Conservation (phyloP, 164 flowering plant species). For the Liquidambar formosana region DNA sequence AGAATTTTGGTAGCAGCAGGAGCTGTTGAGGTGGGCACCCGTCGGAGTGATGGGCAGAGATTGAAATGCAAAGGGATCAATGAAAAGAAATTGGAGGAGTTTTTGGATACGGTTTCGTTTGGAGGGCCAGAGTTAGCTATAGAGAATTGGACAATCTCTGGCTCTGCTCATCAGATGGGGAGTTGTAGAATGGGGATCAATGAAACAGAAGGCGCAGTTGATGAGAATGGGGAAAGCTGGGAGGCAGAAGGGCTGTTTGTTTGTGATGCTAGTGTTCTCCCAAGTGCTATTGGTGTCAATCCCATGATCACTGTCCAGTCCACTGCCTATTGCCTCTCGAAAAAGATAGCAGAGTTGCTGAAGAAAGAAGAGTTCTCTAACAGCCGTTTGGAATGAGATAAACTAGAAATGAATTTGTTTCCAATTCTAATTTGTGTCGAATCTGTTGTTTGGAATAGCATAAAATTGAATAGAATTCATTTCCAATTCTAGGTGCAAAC, state of each 20-base stretch:
- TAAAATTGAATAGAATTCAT: too few relatives aligned
- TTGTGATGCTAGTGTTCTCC: slow-evolving; percentile 63
- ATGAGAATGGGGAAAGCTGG: slow-evolving; percentile 60
- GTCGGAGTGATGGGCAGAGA: slow-evolving; percentile 51
- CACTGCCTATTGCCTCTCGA: slow-evolving; percentile 38
- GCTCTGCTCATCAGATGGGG: slow-evolving; percentile 58
- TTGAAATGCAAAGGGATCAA: slow-evolving; percentile 37
- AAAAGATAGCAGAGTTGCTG: slow-evolving; percentile 32
- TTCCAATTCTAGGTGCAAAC: too few relatives aligned
- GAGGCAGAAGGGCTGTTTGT: slow-evolving; percentile 60
- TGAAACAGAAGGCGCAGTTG: slow-evolving; percentile 51
- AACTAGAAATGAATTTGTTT: too few relatives aligned
- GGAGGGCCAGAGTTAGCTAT: slow-evolving; percentile 29
- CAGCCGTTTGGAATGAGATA: too few relatives aligned
- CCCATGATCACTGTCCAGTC: slow-evolving; percentile 47
- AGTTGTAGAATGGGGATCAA: slow-evolving; percentile 56
- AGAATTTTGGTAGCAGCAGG: slow-evolving; percentile 60
- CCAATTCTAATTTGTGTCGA: too few relatives aligned
- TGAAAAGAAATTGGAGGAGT: slow-evolving; percentile 38
- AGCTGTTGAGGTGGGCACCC: slow-evolving; percentile 61
- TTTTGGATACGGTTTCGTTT: slow-evolving; percentile 35
- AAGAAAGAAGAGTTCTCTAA: too few relatives aligned
- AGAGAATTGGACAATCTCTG: slow-evolving; percentile 25
- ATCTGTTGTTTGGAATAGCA: too few relatives aligned
- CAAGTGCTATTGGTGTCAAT: slow-evolving; percentile 63